phyloP scores from a whole-genome alignment of 2,329 filamentous ascomycete species.

The Chalaropsis thielavioides region DNA sequence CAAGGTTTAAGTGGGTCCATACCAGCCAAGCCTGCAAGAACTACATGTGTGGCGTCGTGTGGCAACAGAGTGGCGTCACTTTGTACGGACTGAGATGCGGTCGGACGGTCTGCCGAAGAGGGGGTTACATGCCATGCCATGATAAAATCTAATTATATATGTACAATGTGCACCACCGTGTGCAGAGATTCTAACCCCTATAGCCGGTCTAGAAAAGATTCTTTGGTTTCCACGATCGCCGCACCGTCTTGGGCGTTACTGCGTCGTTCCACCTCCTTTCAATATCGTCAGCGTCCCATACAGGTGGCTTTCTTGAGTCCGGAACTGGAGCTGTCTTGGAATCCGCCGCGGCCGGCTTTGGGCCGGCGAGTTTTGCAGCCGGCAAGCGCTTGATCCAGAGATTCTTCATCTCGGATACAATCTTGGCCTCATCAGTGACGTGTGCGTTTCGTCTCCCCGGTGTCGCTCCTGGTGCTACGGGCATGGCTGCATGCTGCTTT shows the following conservation, averaged over 20 bases:
- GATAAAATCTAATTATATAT: slow-evolving; percentile 1
- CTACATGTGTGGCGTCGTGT: background rate
- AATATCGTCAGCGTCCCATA: background rate
- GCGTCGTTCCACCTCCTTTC: slow-evolving; percentile 1
- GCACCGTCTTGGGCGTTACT: background rate
- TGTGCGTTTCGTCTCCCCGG: background rate
- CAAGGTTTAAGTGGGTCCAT: background rate
- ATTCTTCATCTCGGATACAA: background rate
- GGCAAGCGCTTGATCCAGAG: background rate
- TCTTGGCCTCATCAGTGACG: background rate
- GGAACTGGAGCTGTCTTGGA: background rate
- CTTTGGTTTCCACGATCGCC: background rate
- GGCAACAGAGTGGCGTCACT: background rate
- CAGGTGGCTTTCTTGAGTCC: background rate
- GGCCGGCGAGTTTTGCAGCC: background rate
- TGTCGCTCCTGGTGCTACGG: background rate
- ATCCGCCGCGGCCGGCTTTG: background rate
- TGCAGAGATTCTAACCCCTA: background rate
- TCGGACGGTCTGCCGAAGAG: too few relatives aligned
- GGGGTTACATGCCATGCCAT: background rate
- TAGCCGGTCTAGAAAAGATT: background rate
- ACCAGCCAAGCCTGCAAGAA: background rate
- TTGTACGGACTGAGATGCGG: background rate
- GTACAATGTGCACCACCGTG: background rate
- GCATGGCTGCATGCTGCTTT: background rate